A percentile compares a stretch with the other conserved stretches of the same genome.
phyloP scores from a whole-genome alignment of 352 stramenopile genomes.

The Phytophthora litchii region DNA sequence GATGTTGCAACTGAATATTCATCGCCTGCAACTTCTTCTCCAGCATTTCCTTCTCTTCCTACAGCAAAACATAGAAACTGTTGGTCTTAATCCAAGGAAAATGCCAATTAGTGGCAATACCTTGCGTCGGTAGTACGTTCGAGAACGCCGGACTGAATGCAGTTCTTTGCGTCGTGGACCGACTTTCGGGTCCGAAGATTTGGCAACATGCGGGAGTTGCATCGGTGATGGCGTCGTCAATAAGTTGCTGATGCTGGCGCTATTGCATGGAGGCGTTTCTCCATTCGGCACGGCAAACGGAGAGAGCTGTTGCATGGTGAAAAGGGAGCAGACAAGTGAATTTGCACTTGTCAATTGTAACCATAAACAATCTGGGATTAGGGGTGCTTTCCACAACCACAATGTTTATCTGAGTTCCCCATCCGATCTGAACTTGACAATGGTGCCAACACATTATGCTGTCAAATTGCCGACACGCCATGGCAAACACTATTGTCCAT shows the following conservation, averaged over 20 bases:
- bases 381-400: no score
- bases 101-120: slow-evolving; percentile 1
- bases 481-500: no score
- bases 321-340: background rate
- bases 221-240: slow-evolving; percentile 10
- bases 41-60: slow-evolving; percentile 48
- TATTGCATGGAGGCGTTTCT: background rate
- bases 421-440: no score
- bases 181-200: background rate
- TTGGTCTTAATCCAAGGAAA: no score
- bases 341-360: no score
- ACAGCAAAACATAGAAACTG: background rate
- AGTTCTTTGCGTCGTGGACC: slow-evolving; percentile 10
- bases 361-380: background rate
- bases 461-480: no score
- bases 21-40: slow-evolving; percentile 37
- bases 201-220: slow-evolving; percentile 7
- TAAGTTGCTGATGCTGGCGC: slow-evolving; percentile 6
- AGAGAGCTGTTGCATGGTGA: slow-evolving; percentile 2
- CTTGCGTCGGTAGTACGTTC: slow-evolving; percentile 40
- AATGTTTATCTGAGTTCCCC: no score
- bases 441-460: no score
- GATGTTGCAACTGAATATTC: slow-evolving; percentile 35
- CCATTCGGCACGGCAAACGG: background rate
- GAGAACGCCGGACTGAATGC: slow-evolving; percentile 23